Evolutionary conservation across 371 early-diverging fungal genomes (phyloP).

Genomic region (Massospora cicadina): DNA sequence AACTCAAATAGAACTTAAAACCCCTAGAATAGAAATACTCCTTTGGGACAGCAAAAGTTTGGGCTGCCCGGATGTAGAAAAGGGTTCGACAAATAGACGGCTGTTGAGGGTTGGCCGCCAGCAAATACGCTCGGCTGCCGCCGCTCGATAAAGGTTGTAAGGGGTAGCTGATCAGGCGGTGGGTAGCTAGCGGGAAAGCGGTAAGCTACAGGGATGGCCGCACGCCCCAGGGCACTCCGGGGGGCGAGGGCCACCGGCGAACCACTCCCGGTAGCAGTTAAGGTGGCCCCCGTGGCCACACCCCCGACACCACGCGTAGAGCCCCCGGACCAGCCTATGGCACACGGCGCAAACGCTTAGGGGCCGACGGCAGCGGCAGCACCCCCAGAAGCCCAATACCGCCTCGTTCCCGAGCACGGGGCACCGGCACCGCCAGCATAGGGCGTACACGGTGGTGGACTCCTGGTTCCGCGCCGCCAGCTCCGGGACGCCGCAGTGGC

Average conservation of each 20-base stretch:
- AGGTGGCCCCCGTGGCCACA: conserved; percentile 74
- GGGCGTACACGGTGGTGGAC: conserved; percentile 52
- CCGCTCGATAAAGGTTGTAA: too few species aligned
- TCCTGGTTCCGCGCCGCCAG: conserved; percentile 40
- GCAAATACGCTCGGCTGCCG: too few species aligned
- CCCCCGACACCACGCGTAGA: conserved; percentile 49
- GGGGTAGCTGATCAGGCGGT: too few species aligned
- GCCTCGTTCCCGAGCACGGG: conserved; percentile 24
- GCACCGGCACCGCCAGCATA: conserved; percentile 50
- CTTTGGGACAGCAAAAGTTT: too few species aligned
- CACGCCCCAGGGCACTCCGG: not conserved
- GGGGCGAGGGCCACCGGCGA: not conserved
- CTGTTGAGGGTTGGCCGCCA: too few species aligned
- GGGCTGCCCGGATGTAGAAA: too few species aligned
- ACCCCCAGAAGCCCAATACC: conserved; percentile 37
- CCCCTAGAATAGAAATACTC: too few species aligned
- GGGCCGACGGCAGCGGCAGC: conserved; percentile 46
- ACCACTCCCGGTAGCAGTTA: not conserved
- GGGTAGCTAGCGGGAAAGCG: not conserved
- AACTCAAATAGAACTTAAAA: too few species aligned
- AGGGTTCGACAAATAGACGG: too few species aligned
- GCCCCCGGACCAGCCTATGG: conserved; percentile 39
- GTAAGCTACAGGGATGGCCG: not conserved
- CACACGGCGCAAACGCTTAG: conserved; percentile 54
- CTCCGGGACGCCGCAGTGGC: conserved; percentile 30